Base-by-base conservation (phyloP, 345 rosid genomes). In the Arabis alpina region DNA sequence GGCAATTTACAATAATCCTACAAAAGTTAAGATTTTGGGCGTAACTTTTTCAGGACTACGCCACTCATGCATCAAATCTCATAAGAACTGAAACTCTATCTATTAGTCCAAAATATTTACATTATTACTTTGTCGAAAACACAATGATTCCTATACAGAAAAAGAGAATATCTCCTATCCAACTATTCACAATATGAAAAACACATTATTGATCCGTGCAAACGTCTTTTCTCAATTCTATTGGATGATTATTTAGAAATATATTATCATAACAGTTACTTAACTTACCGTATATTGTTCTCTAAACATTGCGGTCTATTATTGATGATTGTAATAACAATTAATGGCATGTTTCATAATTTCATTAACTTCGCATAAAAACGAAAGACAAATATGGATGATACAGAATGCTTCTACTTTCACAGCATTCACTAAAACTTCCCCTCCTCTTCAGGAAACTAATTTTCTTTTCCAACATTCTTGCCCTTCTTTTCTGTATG, bases 181-280 rank as follows among this genome's bases (percentile, higher is more conserved):
- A 43, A 34, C 76, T 54, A 28, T 63, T 72, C 41, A 45, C 15
- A 25, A 24, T 0, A 43, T 45, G 14, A 54, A 28, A 52, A 54
- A 36, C 56, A 63, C 42, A 54, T 16, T 45, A 16, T 72, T 63
- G 76, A 2, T 52, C 64, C 70, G 64, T 63, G 55, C 70, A 53
- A 10, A 62, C 55, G 63, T 54, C 63, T 45, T 62, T 63, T 72
- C 75, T 23, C 23, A 28, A 4, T 54, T 43, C 23, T 8, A 44
- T 54, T 24, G 15, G 16, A 53, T 53, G 37, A 34, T 44, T n/a
- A 11, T 32, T 41, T 39, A 15, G 3, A 39, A 7, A 16, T 12
- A 49, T 10, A 25, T 36, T 11, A 19, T 30, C 10, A 15, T 59
- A 27, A 10, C 15, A 69, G 73, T n/a, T 68, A 10, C 12, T n/a